phyloP scores from a whole-genome alignment of 768 basidiomycete species.

The Steccherinum ochraceum region DNA sequence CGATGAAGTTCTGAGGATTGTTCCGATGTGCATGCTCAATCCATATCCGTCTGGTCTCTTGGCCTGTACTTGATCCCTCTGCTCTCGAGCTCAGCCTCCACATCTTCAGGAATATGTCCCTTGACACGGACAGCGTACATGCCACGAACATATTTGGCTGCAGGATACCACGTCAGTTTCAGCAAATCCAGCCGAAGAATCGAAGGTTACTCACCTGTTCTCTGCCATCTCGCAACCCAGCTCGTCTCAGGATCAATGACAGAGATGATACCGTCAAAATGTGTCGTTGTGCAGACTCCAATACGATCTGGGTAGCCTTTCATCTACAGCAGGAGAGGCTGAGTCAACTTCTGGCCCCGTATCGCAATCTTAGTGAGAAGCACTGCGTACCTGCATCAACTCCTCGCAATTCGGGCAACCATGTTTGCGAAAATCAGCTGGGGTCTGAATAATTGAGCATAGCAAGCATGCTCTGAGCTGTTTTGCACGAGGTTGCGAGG shows the following conservation, averaged over 20 bases:
- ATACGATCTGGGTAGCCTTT: conserved; percentile 83
- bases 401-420: conserved; percentile 99
- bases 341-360: neutral
- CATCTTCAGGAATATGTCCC: conserved; percentile 79
- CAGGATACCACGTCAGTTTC: conserved; percentile 1
- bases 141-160: conserved; percentile 86
- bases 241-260: conserved; percentile 80
- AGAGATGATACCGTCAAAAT: conserved; percentile 90
- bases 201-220: conserved; percentile 60
- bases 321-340: conserved; percentile 50
- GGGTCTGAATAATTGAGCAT: conserved; percentile 85
- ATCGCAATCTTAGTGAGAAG: neutral
- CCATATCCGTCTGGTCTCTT: conserved; percentile 72
- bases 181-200: neutral
- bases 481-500: conserved; percentile 56
- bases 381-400: conserved; percentile 68
- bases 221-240: conserved; percentile 97
- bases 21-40: no score
- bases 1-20: no score
- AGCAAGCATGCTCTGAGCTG: conserved; percentile 86
- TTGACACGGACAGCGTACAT: conserved; percentile 91
- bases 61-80: conserved; percentile 83
- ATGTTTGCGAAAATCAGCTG: conserved; percentile 72
- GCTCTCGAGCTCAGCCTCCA: conserved; percentile 72
- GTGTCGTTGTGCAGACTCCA: conserved; percentile 79